Conservation (phyloP, 306 rosid genomes). For the Vigna mungo region DNA sequence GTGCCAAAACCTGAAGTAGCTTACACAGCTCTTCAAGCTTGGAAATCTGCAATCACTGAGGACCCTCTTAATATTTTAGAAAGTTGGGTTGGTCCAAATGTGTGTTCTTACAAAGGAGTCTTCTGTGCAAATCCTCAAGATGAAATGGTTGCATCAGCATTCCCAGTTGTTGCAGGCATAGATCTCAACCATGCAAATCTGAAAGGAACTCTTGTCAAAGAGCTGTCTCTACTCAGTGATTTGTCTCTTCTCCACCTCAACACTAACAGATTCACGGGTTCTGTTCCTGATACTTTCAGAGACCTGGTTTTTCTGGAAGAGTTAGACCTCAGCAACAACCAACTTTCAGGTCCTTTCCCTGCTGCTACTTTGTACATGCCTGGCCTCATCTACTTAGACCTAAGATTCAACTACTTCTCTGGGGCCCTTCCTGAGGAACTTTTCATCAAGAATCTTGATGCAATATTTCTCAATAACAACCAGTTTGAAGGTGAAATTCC, state of each 20-base stretch:
- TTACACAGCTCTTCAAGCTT: slow-evolving; percentile 80
- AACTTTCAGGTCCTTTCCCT: slow-evolving; percentile 85
- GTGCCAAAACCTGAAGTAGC: slow-evolving; percentile 59
- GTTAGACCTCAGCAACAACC: slow-evolving; percentile 91
- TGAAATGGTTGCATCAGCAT: slow-evolving; percentile 47
- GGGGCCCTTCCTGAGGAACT: slow-evolving; percentile 77
- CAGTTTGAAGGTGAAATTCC: slow-evolving; percentile 85
- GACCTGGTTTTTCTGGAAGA: slow-evolving; percentile 72
- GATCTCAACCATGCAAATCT: slow-evolving; percentile 97
- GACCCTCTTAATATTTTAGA: slow-evolving; percentile 72
- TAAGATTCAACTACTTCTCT: slow-evolving; percentile 81
- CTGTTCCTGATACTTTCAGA: slow-evolving; percentile 68
- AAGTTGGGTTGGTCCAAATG: slow-evolving; percentile 79
- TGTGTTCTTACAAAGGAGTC: slow-evolving; percentile 89
- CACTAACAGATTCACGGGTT: slow-evolving; percentile 78
- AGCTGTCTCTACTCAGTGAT: slow-evolving; percentile 75
- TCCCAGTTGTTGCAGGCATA: slow-evolving; percentile 70
- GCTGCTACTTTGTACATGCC: slow-evolving; percentile 63
- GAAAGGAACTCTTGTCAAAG: slow-evolving; percentile 76
- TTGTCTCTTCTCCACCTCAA: slow-evolving; percentile 85
- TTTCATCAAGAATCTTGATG: slow-evolving; percentile 77
- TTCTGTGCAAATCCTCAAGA: slow-evolving; percentile 69
- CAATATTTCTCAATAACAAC: slow-evolving; percentile 87
- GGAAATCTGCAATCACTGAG: slow-evolving; percentile 90
- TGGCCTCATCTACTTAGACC: slow-evolving; percentile 80